phyloP scores from a whole-genome alignment of 108 stramenopile species.

The Nannochloropsis gaditana region DNA sequence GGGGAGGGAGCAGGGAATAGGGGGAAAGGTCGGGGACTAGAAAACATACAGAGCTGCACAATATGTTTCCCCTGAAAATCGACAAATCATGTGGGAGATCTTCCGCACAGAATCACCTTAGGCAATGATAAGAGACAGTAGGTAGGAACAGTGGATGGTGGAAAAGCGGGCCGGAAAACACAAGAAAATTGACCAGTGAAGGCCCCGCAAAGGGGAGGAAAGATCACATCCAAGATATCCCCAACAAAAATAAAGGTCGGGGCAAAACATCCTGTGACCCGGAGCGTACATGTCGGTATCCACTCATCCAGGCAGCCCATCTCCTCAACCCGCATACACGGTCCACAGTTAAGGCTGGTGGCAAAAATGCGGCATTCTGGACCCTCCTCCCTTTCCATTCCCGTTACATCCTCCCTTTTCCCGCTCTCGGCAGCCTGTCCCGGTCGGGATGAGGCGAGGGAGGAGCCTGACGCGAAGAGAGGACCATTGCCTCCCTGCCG shows the following conservation, averaged over 20 bases:
- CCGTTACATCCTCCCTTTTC: not conserved
- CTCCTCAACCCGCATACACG: not conserved
- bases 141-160: not conserved
- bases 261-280: too few relatives aligned
- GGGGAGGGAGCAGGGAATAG: not conserved
- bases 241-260: too few relatives aligned
- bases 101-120: not conserved
- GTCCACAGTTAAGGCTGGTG: not conserved
- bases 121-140: not conserved
- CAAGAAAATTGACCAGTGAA: too few relatives aligned
- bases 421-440: too few relatives aligned
- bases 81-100: too few relatives aligned
- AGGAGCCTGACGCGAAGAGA: not conserved
- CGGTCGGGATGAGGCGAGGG: not conserved
- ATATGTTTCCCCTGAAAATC: too few relatives aligned
- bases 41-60: too few relatives aligned
- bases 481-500: not conserved
- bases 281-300: not conserved
- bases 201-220: too few relatives aligned
- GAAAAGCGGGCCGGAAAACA: not conserved
- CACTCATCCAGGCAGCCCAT: not conserved
- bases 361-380: not conserved
- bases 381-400: not conserved
- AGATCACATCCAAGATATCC: too few relatives aligned
- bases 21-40: not conserved